Evolutionary conservation across 306 rosid species (phyloP).

Genomic region (Prosopis cineraria): DNA sequence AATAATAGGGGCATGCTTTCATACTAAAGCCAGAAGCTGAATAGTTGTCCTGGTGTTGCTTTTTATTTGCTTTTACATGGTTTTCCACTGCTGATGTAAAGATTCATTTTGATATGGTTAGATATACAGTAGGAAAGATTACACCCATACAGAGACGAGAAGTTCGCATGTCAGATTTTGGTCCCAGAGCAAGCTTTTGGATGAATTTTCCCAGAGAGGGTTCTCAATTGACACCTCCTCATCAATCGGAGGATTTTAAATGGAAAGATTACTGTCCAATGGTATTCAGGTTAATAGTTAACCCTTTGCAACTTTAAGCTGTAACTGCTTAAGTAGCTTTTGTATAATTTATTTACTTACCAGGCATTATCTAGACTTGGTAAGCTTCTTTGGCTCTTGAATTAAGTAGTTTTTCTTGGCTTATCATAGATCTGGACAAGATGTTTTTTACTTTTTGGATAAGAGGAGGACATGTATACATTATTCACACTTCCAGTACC

Average conservation of each 20-base stretch:
- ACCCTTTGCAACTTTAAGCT: conserved; percentile 8
- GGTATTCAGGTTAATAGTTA: conserved; percentile 86
- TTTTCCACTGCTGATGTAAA: conserved; percentile 36
- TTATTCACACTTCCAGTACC: background rate
- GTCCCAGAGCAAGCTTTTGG: conserved; percentile 99
- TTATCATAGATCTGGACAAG: background rate
- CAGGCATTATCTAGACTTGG: conserved; percentile 20
- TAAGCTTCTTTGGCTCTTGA: conserved; percentile 9
- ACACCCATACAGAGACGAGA: conserved; percentile 96
- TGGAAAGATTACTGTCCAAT: conserved; percentile 99
- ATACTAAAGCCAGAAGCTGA: conserved; percentile 12
- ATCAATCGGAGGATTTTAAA: conserved; percentile 94
- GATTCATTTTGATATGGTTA: conserved; percentile 55
- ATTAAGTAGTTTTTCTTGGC: background rate
- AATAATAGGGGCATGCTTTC: conserved; percentile 6
- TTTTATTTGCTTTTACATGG: conserved; percentile 26
- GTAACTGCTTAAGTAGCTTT: background rate
- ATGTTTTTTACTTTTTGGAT: background rate
- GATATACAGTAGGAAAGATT: conserved; percentile 98
- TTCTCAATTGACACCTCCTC: conserved; percentile 93
- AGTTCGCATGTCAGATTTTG: conserved; percentile 89
- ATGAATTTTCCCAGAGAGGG: conserved; percentile 97
- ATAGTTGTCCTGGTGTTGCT: background rate
- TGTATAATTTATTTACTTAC: conserved; percentile 33
- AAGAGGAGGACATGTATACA: background rate